Evolutionary conservation across 768 basidiomycete genomes (phyloP).

Genomic region (Fomitopsis serialis): DNA sequence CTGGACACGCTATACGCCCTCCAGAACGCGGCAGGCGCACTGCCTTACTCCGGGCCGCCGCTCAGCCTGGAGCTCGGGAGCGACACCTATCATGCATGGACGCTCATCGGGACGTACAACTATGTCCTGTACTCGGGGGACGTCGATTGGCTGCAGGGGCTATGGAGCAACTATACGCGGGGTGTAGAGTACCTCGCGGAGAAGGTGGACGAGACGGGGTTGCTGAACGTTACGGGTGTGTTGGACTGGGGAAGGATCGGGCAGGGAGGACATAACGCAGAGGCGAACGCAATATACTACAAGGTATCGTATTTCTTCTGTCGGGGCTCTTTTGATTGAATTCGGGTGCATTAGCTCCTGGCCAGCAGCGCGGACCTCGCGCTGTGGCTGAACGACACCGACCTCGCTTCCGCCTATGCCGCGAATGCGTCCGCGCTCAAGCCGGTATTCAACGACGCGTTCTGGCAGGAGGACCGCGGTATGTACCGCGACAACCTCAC

Average conservation of each 20-base stretch:
- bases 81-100: constrained; percentile 56
- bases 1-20: constrained; percentile 51
- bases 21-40: constrained; percentile 45
- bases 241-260: constrained; percentile 54
- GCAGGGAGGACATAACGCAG: constrained; percentile 49
- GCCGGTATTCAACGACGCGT: constrained; percentile 40
- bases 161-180: constrained; percentile 54
- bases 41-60: constrained; percentile 47
- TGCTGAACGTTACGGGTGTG: constrained; percentile 52
- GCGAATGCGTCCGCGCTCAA: constrained; percentile 46
- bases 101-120: constrained; percentile 52
- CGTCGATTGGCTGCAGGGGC: constrained; percentile 37
- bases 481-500: constrained; percentile 52
- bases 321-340: too few species aligned
- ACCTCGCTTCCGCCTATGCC: constrained; percentile 33
- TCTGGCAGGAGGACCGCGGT: constrained; percentile 44
- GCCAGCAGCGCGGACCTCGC: constrained; percentile 43
- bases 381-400: constrained; percentile 26
- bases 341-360: constrained; percentile 32
- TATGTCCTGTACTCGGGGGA: constrained; percentile 54
- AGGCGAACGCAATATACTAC: constrained; percentile 53
- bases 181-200: constrained; percentile 48
- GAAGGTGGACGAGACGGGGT: constrained; percentile 43
- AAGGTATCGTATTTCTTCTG: constrained; percentile 24
- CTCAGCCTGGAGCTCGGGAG: constrained; percentile 34